Percentiles rank a stretch among this genome's conserved stretches.
phyloP scores from a whole-genome alignment of 345 rosid species.

The Eucalyptus guilfoylei region DNA sequence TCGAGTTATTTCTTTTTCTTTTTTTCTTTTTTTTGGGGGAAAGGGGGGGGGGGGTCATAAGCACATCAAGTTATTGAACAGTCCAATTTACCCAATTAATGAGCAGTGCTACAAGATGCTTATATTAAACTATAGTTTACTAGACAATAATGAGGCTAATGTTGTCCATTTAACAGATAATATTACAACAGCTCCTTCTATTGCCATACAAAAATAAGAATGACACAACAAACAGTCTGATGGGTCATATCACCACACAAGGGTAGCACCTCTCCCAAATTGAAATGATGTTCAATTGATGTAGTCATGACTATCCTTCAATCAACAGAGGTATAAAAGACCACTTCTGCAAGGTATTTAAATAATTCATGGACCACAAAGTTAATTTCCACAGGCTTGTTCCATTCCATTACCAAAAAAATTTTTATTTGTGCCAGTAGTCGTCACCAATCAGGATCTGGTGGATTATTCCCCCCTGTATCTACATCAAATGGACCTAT shows the following conservation, averaged over 20 bases:
- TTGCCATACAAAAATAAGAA: background rate
- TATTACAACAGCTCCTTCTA: background rate
- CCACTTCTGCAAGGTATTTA: background rate
- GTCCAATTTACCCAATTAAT: background rate
- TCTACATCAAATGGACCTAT: background rate
- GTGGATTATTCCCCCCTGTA: background rate
- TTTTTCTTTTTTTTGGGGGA: rapidly evolving
- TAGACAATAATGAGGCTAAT: background rate
- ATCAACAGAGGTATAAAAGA: background rate
- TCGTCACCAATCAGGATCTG: background rate
- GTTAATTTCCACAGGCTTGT: background rate
- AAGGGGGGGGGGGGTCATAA: background rate
- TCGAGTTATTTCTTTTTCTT: background rate
- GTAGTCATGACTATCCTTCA: background rate
- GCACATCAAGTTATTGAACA: background rate
- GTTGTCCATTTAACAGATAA: background rate
- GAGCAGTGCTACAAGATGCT: background rate
- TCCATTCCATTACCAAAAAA: background rate
- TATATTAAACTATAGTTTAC: background rate
- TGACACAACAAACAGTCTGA: background rate
- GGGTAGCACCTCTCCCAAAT: background rate
- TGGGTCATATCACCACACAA: background rate
- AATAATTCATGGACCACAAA: background rate
- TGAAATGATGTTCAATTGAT: background rate
- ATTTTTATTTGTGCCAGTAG: background rate